A percentile compares a stretch with the other conserved stretches of the same genome.
These are phyloP conservation scores for Prunus yedoensis DNA, from an alignment of 331 rosid species.

Conservation along the genomic window DNA sequence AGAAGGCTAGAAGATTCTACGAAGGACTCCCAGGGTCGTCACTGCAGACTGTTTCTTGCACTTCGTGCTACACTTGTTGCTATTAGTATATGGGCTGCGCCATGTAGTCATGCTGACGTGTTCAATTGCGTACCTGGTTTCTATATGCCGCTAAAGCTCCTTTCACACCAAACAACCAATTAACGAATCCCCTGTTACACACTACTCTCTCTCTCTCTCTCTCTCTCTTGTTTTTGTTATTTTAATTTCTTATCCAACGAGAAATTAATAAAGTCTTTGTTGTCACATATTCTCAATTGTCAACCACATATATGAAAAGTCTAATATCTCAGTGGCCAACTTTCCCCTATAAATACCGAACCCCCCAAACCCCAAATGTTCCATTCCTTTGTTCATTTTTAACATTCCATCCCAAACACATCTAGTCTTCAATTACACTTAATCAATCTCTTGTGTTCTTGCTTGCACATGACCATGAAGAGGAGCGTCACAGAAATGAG, in stretches of 20 bases:
- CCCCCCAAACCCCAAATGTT: slow-evolving; percentile 27
- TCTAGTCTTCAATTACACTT: background rate
- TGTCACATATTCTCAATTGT: slow-evolving; percentile 31
- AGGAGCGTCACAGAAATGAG: slow-evolving; percentile 45
- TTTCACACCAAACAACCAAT: slow-evolving; percentile 25
- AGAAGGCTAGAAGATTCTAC: slow-evolving; percentile 7
- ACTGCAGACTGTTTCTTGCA: slow-evolving; percentile 19
- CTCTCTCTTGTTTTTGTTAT: background rate
- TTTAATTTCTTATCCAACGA: slow-evolving; percentile 30
- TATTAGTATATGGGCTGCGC: background rate
- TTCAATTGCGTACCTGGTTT: background rate
- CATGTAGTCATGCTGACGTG: slow-evolving; percentile 48
- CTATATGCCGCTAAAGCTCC: background rate
- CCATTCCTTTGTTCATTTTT: slow-evolving; percentile 19
- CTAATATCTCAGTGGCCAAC: background rate
- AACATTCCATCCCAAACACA: background rate
- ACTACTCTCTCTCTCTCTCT: too few relatives aligned
- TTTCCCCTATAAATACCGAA: slow-evolving; percentile 41
- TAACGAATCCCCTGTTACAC: background rate
- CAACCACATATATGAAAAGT: slow-evolving; percentile 30
- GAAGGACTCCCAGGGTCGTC: background rate
- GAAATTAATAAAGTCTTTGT: slow-evolving; percentile 21
- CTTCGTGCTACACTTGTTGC: background rate
- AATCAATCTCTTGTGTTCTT: background rate
- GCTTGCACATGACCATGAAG: slow-evolving; percentile 43